Evolutionary conservation across 1,284 basidiomycete species (phyloP).

Genomic region (Sparassis latifolia): DNA sequence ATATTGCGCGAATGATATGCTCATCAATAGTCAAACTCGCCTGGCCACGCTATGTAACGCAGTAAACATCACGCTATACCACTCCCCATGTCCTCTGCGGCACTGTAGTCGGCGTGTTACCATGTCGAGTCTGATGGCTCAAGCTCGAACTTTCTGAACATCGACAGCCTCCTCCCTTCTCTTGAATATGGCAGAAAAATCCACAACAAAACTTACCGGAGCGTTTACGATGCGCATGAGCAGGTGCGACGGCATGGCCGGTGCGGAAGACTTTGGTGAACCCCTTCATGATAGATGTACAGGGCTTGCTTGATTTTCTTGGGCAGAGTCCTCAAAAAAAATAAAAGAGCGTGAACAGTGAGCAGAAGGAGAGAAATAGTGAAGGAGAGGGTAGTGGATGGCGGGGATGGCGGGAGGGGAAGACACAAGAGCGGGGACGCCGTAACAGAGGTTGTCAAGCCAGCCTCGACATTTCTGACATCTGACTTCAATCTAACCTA

Average conservation of each 20-base stretch:
- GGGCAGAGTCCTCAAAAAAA: not conserved
- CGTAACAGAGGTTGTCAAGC: no score
- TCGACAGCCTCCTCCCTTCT: not conserved
- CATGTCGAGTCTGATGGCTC: not conserved
- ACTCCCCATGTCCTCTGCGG: no score
- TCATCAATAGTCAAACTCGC: no score
- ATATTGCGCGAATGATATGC: no score
- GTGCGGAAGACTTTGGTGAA: not conserved
- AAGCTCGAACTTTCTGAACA: not conserved
- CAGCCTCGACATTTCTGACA: no score
- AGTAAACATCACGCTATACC: no score
- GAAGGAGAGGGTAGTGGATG: conserved; percentile 5
- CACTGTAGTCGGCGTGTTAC: no score
- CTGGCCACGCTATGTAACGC: no score
- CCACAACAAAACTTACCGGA: conserved; percentile 10
- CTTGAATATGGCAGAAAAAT: not conserved
- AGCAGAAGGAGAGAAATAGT: conserved; percentile 1
- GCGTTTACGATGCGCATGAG: conserved; percentile 12
- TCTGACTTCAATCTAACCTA: no score
- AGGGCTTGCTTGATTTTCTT: not conserved
- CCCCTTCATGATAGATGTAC: not conserved
- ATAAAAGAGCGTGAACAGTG: conserved; percentile 6
- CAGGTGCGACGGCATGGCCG: conserved; percentile 12
- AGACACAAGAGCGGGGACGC: no score
- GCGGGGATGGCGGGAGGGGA: not conserved